Base-by-base conservation (phyloP, 768 basidiomycete species). In the Kwoniella mangroviensis region DNA sequence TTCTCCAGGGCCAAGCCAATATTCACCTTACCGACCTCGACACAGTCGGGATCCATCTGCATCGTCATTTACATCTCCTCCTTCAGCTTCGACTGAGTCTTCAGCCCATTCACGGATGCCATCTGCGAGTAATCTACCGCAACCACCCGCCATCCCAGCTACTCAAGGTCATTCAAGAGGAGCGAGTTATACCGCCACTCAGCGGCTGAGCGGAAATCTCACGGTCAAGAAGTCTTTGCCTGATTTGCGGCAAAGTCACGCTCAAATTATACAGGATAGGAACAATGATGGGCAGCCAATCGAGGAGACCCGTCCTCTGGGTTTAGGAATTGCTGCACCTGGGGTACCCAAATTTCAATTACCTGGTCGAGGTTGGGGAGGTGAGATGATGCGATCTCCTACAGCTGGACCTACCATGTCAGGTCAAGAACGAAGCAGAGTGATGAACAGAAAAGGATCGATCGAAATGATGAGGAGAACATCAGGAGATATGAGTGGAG, bases 201-300 rank as follows among this genome's bases (percentile, higher is more conserved):
- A 80, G 40, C 69, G 81, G 10, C 63, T 74, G 9, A 80, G 81
- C 60, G 76, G 65, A 1, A 70, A 59, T 1, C 69, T 85, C 9
- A 75, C 77, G 3, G 67, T 85, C 42, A 94, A 93, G 85, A 92
- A 94, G 83, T 94, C 92, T 67, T 85, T 96, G 67, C 94, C 94
- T 7, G 93, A 97, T 78, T 85, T 96, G 57, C 87, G 91, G 28
- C 88, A 83, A 59, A 82, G 79, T 55, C 84, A 85, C 65, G 79
- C 82, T 42, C 79, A 82, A 63, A 84, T 84, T 71, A 80, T 84
- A 10, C 74, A 75, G 26, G 84, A 85, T 41, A 74, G 84, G 5
- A 64, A 76, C 11, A 72, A 72, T 26, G 70, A 72, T 28, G 74
- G 68, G 6, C 52, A 64, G 26, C 64, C 67, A 9, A 45, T 68